Evolutionary conservation across 2,329 filamentous ascomycete genomes (phyloP).

Genomic region (Aspergillus caelatus): DNA sequence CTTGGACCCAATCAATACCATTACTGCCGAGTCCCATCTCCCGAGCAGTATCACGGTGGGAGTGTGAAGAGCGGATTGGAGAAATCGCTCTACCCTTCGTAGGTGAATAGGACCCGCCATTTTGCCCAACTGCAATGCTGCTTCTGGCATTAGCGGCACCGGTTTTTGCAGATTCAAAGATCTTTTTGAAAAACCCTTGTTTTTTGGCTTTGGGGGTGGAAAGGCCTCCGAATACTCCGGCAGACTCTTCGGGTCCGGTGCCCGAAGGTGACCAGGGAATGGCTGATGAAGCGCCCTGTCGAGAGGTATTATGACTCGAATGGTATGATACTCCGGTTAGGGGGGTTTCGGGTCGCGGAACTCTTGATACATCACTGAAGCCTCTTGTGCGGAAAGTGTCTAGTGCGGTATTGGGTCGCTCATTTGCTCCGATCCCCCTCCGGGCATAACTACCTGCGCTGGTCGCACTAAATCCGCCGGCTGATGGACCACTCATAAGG

Average conservation of each 20-base stretch:
- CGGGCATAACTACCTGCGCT: slow-evolving; percentile 92
- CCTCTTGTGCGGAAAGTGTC: slow-evolving; percentile 43
- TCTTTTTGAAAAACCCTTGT: slow-evolving; percentile 91
- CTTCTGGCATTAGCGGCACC: slow-evolving; percentile 87
- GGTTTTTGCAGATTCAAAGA: slow-evolving; percentile 91
- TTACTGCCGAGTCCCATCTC: slow-evolving; percentile 69
- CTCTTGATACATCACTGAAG: slow-evolving; percentile 40
- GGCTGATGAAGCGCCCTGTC: slow-evolving; percentile 64
- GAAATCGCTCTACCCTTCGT: slow-evolving; percentile 54
- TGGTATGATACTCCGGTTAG: slow-evolving; percentile 85
- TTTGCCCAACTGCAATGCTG: slow-evolving; percentile 71
- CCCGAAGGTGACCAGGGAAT: slow-evolving; percentile 57
- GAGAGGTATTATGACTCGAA: slow-evolving; percentile 73
- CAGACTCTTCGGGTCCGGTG: slow-evolving; percentile 61
- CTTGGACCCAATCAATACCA: slow-evolving; percentile 88
- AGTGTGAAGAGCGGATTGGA: slow-evolving; percentile 37
- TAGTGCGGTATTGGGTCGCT: slow-evolving; percentile 50
- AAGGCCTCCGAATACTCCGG: slow-evolving; percentile 76
- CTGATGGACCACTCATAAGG: slow-evolving; percentile 91
- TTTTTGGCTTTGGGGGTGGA: slow-evolving; percentile 75
- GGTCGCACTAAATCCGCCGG: slow-evolving; percentile 87
- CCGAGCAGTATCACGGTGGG: slow-evolving; percentile 56
- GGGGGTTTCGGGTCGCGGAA: slow-evolving; percentile 53
- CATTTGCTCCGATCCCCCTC: slow-evolving; percentile 56
- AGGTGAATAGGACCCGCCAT: slow-evolving; percentile 48